phyloP scores from a whole-genome alignment of 495 filamentous ascomycete genomes.

The Annulohypoxylon bovei region DNA sequence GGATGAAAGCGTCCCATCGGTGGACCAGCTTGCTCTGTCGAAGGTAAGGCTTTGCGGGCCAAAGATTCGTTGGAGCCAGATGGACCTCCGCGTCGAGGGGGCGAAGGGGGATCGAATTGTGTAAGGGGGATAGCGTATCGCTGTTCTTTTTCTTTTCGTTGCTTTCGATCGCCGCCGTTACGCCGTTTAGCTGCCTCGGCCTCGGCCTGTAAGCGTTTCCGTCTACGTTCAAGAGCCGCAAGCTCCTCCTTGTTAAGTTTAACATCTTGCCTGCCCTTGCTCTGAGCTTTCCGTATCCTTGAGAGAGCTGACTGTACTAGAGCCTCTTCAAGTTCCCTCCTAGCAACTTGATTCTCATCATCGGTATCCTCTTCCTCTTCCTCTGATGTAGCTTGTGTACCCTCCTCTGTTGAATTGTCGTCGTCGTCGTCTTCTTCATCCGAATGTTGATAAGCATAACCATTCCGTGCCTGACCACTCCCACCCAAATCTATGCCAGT shows the following conservation, averaged over 20 bases:
- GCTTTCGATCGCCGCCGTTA: slow-evolving; percentile 32
- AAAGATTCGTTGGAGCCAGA: slow-evolving; percentile 28
- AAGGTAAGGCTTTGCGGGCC: slow-evolving; percentile 24
- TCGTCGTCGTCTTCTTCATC: slow-evolving; percentile 48
- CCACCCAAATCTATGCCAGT: slow-evolving; percentile 67
- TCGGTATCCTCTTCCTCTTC: slow-evolving; percentile 65
- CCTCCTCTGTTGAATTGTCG: slow-evolving; percentile 63
- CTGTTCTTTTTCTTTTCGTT: slow-evolving; percentile 49
- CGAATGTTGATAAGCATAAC: slow-evolving; percentile 59
- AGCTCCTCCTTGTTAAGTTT: slow-evolving; percentile 77
- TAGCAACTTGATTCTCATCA: slow-evolving; percentile 61
- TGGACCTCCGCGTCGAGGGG: slow-evolving; percentile 5
- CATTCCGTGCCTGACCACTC: slow-evolving; percentile 53
- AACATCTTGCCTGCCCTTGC: slow-evolving; percentile 77
- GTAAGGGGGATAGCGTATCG: slow-evolving; percentile 56
- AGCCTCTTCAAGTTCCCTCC: slow-evolving; percentile 67
- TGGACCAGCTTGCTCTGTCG: slow-evolving; percentile 32
- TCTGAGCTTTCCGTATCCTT: slow-evolving; percentile 78
- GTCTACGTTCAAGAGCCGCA: slow-evolving; percentile 73
- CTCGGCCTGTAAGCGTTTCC: slow-evolving; percentile 66
- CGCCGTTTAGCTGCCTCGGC: slow-evolving; percentile 43
- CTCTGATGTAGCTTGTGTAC: slow-evolving; percentile 51
- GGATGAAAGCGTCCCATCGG: slow-evolving; percentile 55
- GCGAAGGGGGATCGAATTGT: slow-evolving; percentile 47
- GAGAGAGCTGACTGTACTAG: slow-evolving; percentile 77